Percentiles rank a stretch among this genome's conserved stretches.
Conservation (phyloP, 257 asterid genomes). For the Ilex asprella region DNA sequence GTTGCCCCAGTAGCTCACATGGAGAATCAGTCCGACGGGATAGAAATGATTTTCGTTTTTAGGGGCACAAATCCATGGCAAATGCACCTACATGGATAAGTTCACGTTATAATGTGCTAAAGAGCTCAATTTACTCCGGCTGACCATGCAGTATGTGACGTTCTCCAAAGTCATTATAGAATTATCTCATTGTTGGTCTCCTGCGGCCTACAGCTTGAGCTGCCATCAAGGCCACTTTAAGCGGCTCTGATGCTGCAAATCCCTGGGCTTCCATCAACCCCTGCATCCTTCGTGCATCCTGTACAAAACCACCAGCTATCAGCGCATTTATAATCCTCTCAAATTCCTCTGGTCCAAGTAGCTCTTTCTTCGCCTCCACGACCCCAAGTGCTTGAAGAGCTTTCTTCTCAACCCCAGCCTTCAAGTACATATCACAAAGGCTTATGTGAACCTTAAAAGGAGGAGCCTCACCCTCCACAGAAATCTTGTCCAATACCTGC, state of each 20-base stretch:
- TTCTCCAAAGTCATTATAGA: background rate
- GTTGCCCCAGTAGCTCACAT: too few species aligned
- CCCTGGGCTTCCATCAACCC: slow-evolving; percentile 58
- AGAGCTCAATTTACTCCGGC: too few species aligned
- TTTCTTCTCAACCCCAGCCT: slow-evolving; percentile 56
- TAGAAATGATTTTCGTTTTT: too few species aligned
- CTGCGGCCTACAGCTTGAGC: slow-evolving; percentile 7
- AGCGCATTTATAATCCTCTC: slow-evolving; percentile 60
- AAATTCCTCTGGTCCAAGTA: slow-evolving; percentile 43
- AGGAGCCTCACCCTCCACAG: slow-evolving; percentile 67
- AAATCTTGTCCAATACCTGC: slow-evolving; percentile 61
- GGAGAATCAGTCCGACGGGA: too few species aligned
- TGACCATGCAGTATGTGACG: too few species aligned
- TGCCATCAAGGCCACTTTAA: slow-evolving; percentile 9
- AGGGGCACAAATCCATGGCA: too few species aligned
- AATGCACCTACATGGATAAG: background rate
- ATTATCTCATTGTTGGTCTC: slow-evolving; percentile 11
- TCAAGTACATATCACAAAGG: slow-evolving; percentile 73
- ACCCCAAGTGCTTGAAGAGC: slow-evolving; percentile 79
- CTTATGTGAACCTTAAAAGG: slow-evolving; percentile 60
- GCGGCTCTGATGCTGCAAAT: slow-evolving; percentile 14
- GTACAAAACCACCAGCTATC: slow-evolving; percentile 40
- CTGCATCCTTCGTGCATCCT: slow-evolving; percentile 54
- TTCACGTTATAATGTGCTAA: too few species aligned
- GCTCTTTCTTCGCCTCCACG: slow-evolving; percentile 64